Conservation (phyloP, 345 rosid genomes). For the Eutrema japonicum region DNA sequence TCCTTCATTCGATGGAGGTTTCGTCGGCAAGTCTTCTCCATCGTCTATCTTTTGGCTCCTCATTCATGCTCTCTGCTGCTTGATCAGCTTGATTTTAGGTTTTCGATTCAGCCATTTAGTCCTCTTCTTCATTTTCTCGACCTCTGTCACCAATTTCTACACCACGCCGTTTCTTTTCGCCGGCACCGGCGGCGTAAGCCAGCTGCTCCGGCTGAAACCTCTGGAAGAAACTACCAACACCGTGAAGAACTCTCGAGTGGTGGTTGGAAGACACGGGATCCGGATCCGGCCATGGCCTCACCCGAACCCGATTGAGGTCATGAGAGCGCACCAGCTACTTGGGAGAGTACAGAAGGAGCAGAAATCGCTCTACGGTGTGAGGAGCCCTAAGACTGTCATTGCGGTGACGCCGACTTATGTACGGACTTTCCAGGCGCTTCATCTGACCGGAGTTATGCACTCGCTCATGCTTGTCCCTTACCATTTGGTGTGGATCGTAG, state of each 20-base stretch:
- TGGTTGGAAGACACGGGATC: constrained; percentile 99
- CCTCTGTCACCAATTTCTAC: constrained; percentile 60
- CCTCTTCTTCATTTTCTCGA: constrained; percentile 86
- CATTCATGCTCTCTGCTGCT: constrained; percentile 83
- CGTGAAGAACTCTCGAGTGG: constrained; percentile 59
- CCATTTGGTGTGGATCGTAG: constrained; percentile 94
- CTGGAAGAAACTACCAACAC: constrained; percentile 32
- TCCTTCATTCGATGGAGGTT: constrained; percentile 57
- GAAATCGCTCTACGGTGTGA: constrained; percentile 73
- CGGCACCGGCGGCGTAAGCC: constrained; percentile 25
- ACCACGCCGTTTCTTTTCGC: constrained; percentile 60
- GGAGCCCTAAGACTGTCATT: constrained; percentile 67
- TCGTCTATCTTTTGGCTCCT: constrained; percentile 77
- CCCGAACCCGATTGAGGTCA: constrained; percentile 87
- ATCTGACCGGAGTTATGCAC: constrained; percentile 93
- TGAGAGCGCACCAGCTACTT: constrained; percentile 86
- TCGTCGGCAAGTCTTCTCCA: constrained; percentile 65
- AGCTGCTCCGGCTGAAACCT: constrained; percentile 35
- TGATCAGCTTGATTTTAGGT: constrained; percentile 86
- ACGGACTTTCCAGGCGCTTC: constrained; percentile 94
- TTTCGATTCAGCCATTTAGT: constrained; percentile 92
- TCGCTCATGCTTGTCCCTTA: constrained; percentile 89
- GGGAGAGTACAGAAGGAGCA: constrained; percentile 93
- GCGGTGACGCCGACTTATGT: constrained; percentile 96
- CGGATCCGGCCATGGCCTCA: constrained; percentile 99